Conservation (phyloP, 1,284 basidiomycete species). For the Rhodotorula sp. region DNA sequence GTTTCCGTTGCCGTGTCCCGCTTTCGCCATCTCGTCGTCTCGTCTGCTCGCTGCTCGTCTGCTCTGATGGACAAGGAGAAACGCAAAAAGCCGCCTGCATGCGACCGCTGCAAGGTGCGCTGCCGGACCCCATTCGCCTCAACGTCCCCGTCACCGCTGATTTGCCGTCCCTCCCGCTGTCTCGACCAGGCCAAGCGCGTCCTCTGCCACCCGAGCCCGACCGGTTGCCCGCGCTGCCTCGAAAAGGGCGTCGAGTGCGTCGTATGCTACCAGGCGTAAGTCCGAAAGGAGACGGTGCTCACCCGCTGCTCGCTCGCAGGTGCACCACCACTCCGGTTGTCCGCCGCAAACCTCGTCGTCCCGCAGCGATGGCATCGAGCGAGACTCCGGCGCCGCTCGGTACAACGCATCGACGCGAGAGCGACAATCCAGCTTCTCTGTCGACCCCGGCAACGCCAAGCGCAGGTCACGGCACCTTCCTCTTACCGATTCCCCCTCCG, state of each 20-base stretch:
- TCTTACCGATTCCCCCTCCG: not conserved
- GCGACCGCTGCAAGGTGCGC: constrained; percentile 1
- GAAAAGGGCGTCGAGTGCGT: not conserved
- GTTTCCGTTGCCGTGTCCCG: too few species aligned
- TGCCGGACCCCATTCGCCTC: too few species aligned
- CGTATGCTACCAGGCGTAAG: not conserved
- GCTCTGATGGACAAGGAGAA: not conserved
- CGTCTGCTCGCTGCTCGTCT: constrained; percentile 9
- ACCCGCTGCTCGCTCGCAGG: not conserved
- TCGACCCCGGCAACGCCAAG: too few species aligned
- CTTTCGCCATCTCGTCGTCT: not conserved
- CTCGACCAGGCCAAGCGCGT: not conserved
- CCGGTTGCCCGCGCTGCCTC: not conserved
- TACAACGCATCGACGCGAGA: too few species aligned
- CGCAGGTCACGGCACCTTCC: not conserved
- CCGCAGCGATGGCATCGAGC: too few species aligned
- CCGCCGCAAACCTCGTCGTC: not conserved
- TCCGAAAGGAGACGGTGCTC: not conserved
- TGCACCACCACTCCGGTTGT: not conserved
- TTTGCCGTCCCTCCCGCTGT: not conserved
- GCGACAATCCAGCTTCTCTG: too few species aligned
- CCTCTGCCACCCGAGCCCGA: not conserved
- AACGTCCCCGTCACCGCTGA: not conserved
- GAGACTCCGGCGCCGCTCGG: too few species aligned
- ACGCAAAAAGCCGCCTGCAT: not conserved